Evolutionary conservation across 2,329 filamentous ascomycete genomes (phyloP).

Genomic region (Diaporthe sp.): DNA sequence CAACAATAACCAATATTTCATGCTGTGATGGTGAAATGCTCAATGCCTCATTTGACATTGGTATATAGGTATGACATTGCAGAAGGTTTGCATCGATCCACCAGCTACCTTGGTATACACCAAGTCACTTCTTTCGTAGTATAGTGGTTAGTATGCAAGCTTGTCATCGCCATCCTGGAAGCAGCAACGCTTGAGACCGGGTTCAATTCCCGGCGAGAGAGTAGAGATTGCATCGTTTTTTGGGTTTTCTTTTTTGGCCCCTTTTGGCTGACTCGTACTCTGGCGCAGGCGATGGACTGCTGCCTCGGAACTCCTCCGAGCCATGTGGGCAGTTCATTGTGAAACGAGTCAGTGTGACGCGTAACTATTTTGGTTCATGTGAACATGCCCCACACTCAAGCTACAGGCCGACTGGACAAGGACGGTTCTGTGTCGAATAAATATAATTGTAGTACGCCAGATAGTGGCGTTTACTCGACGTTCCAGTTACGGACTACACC

Average conservation of each 20-base stretch:
- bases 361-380: background rate
- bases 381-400: background rate
- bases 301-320: background rate
- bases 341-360: background rate
- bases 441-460: background rate
- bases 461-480: background rate
- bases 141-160: conserved; percentile 14
- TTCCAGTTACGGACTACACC: background rate
- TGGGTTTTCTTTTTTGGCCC: background rate
- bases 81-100: background rate
- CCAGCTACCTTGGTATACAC: background rate
- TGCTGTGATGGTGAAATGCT: too few relatives aligned
- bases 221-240: background rate
- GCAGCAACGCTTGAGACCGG: conserved; percentile 13
- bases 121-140: background rate
- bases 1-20: too few relatives aligned
- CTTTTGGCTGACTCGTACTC: background rate
- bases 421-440: background rate
- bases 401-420: background rate
- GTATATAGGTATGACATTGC: background rate
- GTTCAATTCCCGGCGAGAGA: conserved; percentile 12
- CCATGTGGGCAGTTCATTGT: background rate
- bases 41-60: too few relatives aligned
- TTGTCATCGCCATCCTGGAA: conserved; percentile 5
- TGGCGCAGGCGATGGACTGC: background rate